Percentiles rank a stretch among this genome's conserved stretches.
Evolutionary conservation across 2,329 filamentous ascomycete species (phyloP).

Genomic region (Plenodomus biglobosus): DNA sequence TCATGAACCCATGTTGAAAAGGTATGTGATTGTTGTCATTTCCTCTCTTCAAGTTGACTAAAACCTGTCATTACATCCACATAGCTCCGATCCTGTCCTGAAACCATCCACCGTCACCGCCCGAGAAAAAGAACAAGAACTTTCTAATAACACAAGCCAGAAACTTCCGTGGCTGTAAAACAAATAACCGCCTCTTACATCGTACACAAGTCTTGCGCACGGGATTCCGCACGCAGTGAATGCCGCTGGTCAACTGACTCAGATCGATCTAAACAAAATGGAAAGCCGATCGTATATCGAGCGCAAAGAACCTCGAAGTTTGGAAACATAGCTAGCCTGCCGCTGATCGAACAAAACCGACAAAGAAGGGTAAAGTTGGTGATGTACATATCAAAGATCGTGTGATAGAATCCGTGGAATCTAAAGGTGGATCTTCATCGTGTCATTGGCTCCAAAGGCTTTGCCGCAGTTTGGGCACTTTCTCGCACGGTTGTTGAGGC

Average conservation of each 20-base stretch:
- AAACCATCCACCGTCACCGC: not conserved
- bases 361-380: not conserved
- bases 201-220: constrained; percentile 8
- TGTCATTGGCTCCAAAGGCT: constrained; percentile 87
- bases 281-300: not conserved
- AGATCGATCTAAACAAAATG: not conserved
- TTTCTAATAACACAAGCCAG: constrained; percentile 13
- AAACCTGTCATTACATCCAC: not conserved
- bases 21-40: not conserved
- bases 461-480: constrained; percentile 95
- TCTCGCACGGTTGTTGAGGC: constrained; percentile 83
- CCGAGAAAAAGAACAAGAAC: not conserved
- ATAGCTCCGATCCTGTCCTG: not conserved
- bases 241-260: not conserved
- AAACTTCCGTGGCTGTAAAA: constrained; percentile 5
- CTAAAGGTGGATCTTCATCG: constrained; percentile 62
- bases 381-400: constrained; percentile 9
- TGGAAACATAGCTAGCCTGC: not conserved
- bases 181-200: constrained; percentile 10
- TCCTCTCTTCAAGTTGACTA: not conserved
- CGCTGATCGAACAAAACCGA: not conserved
- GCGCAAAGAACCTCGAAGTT: not conserved
- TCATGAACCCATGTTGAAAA: too few species aligned
- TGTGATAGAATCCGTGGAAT: not conserved
- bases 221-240: not conserved